These are phyloP conservation scores for Niebla homalea DNA, from an alignment of 495 filamentous ascomycete genomes.

Conservation along the genomic window DNA sequence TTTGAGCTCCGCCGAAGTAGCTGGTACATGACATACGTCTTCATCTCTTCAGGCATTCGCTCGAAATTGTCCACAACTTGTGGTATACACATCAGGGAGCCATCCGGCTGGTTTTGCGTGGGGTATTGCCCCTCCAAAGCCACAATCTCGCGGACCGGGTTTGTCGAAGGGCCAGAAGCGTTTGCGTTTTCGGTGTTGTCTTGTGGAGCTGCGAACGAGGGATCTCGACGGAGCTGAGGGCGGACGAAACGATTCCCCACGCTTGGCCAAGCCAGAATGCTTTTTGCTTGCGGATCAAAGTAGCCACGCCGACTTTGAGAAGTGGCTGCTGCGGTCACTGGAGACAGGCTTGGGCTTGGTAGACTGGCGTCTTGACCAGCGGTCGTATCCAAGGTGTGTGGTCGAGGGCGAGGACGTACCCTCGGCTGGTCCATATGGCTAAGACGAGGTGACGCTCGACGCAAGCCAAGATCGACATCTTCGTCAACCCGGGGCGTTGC, in stretches of 20 bases:
- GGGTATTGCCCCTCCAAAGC: background rate
- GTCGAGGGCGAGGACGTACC: slow-evolving; percentile 18
- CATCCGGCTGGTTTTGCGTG: slow-evolving; percentile 15
- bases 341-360: slow-evolving; percentile 88
- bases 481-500: slow-evolving; percentile 7
- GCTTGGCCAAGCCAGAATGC: background rate
- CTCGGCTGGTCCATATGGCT: background rate
- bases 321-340: slow-evolving; percentile 71
- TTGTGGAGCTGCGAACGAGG: background rate
- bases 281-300: slow-evolving; percentile 5
- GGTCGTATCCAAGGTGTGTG: slow-evolving; percentile 43
- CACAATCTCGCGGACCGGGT: too few relatives aligned
- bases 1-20: slow-evolving; percentile 79
- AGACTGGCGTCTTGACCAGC: slow-evolving; percentile 77
- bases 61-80: slow-evolving; percentile 84
- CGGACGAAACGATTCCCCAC: background rate
- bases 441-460: background rate
- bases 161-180: background rate
- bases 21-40: slow-evolving; percentile 92
- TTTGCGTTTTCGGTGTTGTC: background rate
- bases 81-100: slow-evolving; percentile 59
- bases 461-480: slow-evolving; percentile 2
- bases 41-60: slow-evolving; percentile 72
- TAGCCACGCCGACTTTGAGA: slow-evolving; percentile 27
- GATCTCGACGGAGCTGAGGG: background rate